These are phyloP conservation scores for Prunella vulgaris DNA, from an alignment of 257 asterid species.

Conservation along the genomic window DNA sequence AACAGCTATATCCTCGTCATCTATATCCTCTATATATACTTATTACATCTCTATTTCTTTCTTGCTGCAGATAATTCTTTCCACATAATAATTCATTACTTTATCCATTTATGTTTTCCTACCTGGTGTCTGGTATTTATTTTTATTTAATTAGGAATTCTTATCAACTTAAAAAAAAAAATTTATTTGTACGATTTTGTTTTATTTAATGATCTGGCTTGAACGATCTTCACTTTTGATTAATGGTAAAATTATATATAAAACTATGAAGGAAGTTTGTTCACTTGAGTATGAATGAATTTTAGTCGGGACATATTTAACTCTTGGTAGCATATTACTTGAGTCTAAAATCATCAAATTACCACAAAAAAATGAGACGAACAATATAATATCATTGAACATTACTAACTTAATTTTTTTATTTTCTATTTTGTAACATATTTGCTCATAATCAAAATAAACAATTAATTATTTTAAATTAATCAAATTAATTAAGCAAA, in stretches of 20 bases:
- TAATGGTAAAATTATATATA: neutral
- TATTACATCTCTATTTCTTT: conserved; percentile 19
- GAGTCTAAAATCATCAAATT: no score
- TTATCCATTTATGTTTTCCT: neutral
- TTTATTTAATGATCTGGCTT: neutral
- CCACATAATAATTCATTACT: conserved; percentile 6
- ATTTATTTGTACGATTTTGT: no score
- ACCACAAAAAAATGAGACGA: no score
- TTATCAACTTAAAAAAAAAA: neutral
- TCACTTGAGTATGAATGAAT: neutral
- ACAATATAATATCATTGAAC: no score
- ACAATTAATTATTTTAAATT: no score
- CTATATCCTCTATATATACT: conserved; percentile 19
- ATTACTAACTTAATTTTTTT: no score
- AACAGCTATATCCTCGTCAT: conserved; percentile 37
- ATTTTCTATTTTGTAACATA: no score
- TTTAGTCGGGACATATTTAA: neutral
- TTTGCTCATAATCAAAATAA: no score
- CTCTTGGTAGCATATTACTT: no score
- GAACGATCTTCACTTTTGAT: neutral
- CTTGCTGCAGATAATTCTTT: neutral
- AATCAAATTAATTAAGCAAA: no score
- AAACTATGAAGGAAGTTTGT: neutral
- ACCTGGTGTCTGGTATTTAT: neutral
- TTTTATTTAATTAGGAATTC: neutral